Percentiles rank a stretch among this genome's conserved stretches.
phyloP scores from a whole-genome alignment of 208 protist genomes.

The Trypanosomatidae sp. region DNA sequence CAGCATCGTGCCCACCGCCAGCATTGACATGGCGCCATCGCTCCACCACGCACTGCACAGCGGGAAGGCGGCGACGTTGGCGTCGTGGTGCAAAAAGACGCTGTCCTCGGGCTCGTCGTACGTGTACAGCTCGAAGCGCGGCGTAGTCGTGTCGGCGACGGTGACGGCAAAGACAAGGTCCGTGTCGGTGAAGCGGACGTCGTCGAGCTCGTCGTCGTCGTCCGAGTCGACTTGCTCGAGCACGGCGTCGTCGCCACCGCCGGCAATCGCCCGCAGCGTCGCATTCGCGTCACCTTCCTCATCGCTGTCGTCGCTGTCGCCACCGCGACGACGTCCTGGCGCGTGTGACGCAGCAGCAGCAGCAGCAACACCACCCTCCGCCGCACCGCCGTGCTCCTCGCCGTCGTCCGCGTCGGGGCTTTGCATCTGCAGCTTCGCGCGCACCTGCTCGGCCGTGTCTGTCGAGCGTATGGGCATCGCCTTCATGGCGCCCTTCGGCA shows the following conservation, averaged over 20 bases:
- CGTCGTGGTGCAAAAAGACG: constrained; percentile 96
- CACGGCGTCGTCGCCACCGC: constrained; percentile 46
- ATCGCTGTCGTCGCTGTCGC: constrained; percentile 8
- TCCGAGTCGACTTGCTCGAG: constrained; percentile 75
- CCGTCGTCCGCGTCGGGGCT: constrained; percentile 7
- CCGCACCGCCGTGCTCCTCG: constrained; percentile 1
- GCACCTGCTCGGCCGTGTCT: constrained; percentile 51
- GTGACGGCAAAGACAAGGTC: constrained; percentile 68
- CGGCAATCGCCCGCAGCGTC: constrained; percentile 45
- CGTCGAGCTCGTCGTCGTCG: constrained; percentile 84
- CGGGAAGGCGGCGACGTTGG: constrained; percentile 89
- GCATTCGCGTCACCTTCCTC: constrained; percentile 29
- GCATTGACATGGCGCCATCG: constrained; percentile 81
- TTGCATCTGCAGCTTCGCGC: constrained; percentile 48
- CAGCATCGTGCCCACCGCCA: constrained; percentile 95
- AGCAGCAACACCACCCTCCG: too few relatives aligned
- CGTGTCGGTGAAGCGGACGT: constrained; percentile 87
- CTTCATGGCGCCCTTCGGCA: constrained; percentile 80
- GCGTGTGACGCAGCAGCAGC: too few relatives aligned
- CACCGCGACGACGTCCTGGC: too few relatives aligned
- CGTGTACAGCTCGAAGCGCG: constrained; percentile 89
- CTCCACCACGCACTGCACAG: constrained; percentile 92
- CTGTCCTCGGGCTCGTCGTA: constrained; percentile 94
- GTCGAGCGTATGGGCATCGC: constrained; percentile 60
- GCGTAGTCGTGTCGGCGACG: constrained; percentile 44